Evolutionary conservation across 495 filamentous ascomycete genomes (phyloP).

Genomic region (Talaromyces nanjingensis): DNA sequence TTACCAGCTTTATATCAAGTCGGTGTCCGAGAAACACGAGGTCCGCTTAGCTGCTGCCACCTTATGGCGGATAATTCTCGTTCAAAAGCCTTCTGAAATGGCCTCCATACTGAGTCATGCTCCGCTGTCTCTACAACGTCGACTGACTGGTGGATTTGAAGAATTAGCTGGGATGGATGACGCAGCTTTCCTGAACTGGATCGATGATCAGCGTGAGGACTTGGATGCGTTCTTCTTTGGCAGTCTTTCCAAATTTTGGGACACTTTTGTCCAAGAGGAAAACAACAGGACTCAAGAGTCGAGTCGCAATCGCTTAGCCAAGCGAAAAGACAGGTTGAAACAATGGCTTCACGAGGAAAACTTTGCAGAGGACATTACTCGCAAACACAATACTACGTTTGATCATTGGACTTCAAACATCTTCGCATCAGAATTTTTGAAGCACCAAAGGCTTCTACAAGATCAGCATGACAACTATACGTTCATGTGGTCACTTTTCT

Average conservation of each 20-base stretch:
- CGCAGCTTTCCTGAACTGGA: constrained; percentile 76
- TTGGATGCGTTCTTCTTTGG: constrained; percentile 75
- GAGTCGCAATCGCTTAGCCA: constrained; percentile 56
- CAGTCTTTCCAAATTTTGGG: constrained; percentile 73
- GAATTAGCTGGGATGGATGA: constrained; percentile 83
- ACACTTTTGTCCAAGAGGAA: constrained; percentile 71
- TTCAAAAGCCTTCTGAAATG: constrained; percentile 87
- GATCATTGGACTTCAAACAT: constrained; percentile 92
- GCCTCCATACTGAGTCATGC: constrained; percentile 62
- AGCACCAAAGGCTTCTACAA: constrained; percentile 78
- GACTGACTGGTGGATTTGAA: constrained; percentile 71
- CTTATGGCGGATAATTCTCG: constrained; percentile 82
- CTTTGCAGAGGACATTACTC: constrained; percentile 59
- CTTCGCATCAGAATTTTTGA: constrained; percentile 82
- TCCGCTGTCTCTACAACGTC: constrained; percentile 57
- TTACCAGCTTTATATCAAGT: constrained; percentile 80
- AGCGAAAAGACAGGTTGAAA: constrained; percentile 73
- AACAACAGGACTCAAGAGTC: constrained; percentile 70
- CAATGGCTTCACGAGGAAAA: constrained; percentile 66
- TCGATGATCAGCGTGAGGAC: constrained; percentile 75
- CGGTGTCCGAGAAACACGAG: constrained; percentile 55
- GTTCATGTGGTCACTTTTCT: constrained; percentile 67
- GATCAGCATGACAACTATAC: constrained; percentile 83
- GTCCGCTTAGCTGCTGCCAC: constrained; percentile 75
- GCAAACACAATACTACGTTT: constrained; percentile 74